Conservation (phyloP, 257 asterid species). For the Rehmannia glutinosa region DNA sequence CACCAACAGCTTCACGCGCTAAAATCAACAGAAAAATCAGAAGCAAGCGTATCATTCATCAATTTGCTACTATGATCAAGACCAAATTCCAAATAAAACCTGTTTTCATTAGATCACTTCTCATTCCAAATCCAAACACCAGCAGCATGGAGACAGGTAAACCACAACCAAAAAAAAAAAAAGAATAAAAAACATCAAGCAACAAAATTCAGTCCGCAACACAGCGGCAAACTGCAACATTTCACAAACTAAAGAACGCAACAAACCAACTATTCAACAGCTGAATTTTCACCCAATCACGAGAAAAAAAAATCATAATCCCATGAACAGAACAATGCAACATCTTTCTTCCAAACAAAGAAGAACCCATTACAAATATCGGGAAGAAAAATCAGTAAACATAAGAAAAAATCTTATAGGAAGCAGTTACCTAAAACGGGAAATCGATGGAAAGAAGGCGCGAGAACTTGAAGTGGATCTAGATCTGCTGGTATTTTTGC, state of each 20-base stretch:
- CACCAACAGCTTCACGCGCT: not conserved
- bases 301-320: not conserved
- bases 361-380: not conserved
- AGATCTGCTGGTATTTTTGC: conserved; percentile 30
- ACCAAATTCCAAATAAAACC: not conserved
- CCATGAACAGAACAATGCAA: not conserved
- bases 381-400: not conserved
- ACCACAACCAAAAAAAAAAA: not conserved
- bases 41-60: not conserved
- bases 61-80: not conserved
- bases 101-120: not conserved
- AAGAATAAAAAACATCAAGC: conserved; percentile 1
- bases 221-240: not conserved
- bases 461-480: conserved; percentile 27
- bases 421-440: conserved; percentile 22
- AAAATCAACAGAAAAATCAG: not conserved
- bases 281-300: conserved; percentile 9
- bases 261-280: not conserved
- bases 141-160: not conserved
- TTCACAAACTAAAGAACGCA: not conserved
- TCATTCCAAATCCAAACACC: not conserved
- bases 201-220: not conserved
- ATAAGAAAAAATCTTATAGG: not conserved
- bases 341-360: not conserved
- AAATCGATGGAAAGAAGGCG: conserved; percentile 4